Evolutionary conservation across 345 rosid species (phyloP), one percentile per base, ranked within the genome.

Genomic region (Orychophragmus violaceus): DNA sequence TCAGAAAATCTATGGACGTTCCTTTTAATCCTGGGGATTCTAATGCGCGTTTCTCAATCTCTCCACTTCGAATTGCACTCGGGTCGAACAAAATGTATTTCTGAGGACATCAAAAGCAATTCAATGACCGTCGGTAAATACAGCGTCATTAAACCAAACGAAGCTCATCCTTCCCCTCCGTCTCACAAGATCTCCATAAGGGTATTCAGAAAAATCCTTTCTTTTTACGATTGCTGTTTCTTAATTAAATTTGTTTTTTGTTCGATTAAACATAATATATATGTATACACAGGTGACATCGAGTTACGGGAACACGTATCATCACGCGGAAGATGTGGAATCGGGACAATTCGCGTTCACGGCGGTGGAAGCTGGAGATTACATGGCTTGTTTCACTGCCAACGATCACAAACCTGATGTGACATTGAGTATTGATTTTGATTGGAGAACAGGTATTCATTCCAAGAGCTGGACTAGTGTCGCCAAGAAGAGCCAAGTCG

Each of bases 91-190:
- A 94, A 87, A 62, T 94, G 99, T 76, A 87, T 94, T 72, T 64
- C 93, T 16, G 97, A 94, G 39, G 99, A 94, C 78, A 83, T 94
- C 68, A 84, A 83, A 64, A 82, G 79, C 87, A 83, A 82, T 65
- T 71, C 99, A 12, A 81, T 94, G 97, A 81, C 88, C 28, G 95
- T 94, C 63, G 97, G 99, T 1, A 90, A 90, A 75, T 94, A 88
- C 81, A 45, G 41, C 84, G 68, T 94, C 71, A 83, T 87, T 13
- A 94, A 88, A 44, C 88, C 82, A 5, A 66, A 81, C 69, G 90
- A 88, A 18, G 82, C 77, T 57, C 85, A 84, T 0, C 89, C 93
- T n/a, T 59, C 85, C 48, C 90, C 97, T 11, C 85, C 82, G 0
- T 81, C 97, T 44, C 88, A 87, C 79, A 84, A 80, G 64, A 62